A percentile compares a stretch with the other conserved stretches of the same genome.
Evolutionary conservation across 345 rosid species (phyloP).

Genomic region (Orychophragmus violaceus): DNA sequence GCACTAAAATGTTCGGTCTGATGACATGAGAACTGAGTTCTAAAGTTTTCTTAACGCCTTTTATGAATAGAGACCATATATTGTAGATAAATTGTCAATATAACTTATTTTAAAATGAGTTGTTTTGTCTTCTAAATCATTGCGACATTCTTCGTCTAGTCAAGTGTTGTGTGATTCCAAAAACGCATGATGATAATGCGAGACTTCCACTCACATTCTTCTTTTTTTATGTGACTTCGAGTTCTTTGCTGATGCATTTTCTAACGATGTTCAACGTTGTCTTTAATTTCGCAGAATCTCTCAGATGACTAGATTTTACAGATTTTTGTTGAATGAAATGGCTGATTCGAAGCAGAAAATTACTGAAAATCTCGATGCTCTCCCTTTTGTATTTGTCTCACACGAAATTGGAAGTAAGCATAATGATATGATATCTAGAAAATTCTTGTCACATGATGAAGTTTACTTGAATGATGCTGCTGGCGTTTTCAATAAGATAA

Average conservation of each 20-base stretch:
- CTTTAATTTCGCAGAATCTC: conserved; percentile 51
- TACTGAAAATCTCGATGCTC: conserved; percentile 42
- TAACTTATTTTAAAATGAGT: not conserved
- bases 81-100: not conserved
- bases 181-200: not conserved
- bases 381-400: conserved; percentile 72
- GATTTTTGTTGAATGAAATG: conserved; percentile 66
- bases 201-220: too few relatives aligned
- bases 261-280: conserved; percentile 13
- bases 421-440: conserved; percentile 48
- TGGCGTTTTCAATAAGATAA: conserved; percentile 50
- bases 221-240: too few relatives aligned
- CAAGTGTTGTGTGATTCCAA: not conserved
- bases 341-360: conserved; percentile 44
- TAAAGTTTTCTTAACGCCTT: not conserved
- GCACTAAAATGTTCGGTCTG: not conserved
- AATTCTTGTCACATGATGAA: conserved; percentile 56
- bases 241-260: not conserved
- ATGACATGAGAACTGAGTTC: not conserved
- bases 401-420: conserved; percentile 36
- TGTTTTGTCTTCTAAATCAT: not conserved
- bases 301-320: conserved; percentile 72
- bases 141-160: conserved; percentile 3
- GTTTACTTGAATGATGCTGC: conserved; percentile 82
- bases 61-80: not conserved